Evolutionary conservation across 345 rosid genomes (phyloP), one percentile per base, ranked within the genome.

Genomic region (Triadica sebifera): DNA sequence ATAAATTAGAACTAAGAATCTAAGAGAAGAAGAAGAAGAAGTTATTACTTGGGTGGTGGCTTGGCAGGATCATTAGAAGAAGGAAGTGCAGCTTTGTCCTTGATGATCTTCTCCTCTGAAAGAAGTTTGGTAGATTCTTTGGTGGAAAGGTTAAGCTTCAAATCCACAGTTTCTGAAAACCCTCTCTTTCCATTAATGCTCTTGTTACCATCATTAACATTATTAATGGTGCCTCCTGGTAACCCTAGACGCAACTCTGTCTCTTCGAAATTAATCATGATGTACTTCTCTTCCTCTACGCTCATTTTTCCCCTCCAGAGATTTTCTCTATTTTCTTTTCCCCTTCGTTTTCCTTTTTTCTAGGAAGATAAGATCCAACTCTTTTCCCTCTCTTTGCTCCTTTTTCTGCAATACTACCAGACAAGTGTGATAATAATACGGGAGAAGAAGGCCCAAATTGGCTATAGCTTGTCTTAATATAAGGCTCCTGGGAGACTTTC

Each of bases 211-310:
- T 65, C 80, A 56, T 37, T 46, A 34, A 37, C 73, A 29, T 49
- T 39, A 15, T 38, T 43, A 43, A 1, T 43, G 47, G 10, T 46
- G 12, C 70, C 71, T 20, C 75, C 75, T 8, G 80, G 75, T 47
- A 77, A 52, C 55, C 97, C 98, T 37, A 94, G 68, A 39, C 97
- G 84, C 25, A 94, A 77, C 84, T 94, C 98, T 53, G 98, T 94
- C 80, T 89, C 97, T 73, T 89, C 97, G 24, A 92, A 94, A 68
- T 94, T 86, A 62, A 94, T 94, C 83, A 82, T 88, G 25, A 51
- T 75, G 50, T 80, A 83, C 39, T 62, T 81, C 15, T 61, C 83
- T 1, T 25, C 15, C 50, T 58, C 77, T 24, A 66, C 50, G 8
- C 63, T 51, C 78, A 59, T 70, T 12, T 10, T 46, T 19, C 20